Evolutionary conservation across 306 rosid species (phyloP), one percentile per base, ranked within the genome.

Genomic region (Potentilla sterilis): DNA sequence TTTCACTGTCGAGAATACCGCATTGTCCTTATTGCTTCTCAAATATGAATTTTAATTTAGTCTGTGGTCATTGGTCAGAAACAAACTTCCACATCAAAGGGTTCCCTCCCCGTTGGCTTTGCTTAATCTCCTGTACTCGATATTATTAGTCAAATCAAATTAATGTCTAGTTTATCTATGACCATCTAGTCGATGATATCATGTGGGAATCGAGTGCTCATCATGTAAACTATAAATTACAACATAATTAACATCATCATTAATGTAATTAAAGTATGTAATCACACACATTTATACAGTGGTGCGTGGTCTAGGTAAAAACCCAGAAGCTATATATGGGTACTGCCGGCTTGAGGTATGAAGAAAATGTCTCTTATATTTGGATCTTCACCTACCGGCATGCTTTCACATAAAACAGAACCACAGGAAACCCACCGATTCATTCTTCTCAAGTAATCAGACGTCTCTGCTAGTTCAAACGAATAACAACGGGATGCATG

Each of bases 21-120:
- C 87, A 0, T 84, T 84, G 90, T 84, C 88, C 32, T 78, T 80
- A 76, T 24, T 41, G 67, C 10, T 0, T 32, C 21, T 32, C 38
- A 4, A 32, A 62, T 12, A 6, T 67, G 18, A 22, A 21, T 51
- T 18, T 21, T 28, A 58, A 15, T 42, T 28, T n/a, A 6, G 58
- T 21, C 9, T 5, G 24, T 52, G 73, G 58, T 71, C 77, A 51
- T 62, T 34, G 41, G 67, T 62, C n/a, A 62, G 41, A 62, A 61
- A 32, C 66, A 28, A 61, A 61, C 41, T 61, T 57, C 66, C 19
- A 28, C 65, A 59, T 59, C 65, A 59, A 1, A 22, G 2, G 18
- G 16, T 46, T 28, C 28, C 28, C 28, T 28, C 35, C 49, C 16
- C 58, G 58, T 67, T 52, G 67, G 57, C 9, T 77, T 76, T 77